Conservation (phyloP, 73 alveolate genomes). For the Tetrahymena thermophila region DNA sequence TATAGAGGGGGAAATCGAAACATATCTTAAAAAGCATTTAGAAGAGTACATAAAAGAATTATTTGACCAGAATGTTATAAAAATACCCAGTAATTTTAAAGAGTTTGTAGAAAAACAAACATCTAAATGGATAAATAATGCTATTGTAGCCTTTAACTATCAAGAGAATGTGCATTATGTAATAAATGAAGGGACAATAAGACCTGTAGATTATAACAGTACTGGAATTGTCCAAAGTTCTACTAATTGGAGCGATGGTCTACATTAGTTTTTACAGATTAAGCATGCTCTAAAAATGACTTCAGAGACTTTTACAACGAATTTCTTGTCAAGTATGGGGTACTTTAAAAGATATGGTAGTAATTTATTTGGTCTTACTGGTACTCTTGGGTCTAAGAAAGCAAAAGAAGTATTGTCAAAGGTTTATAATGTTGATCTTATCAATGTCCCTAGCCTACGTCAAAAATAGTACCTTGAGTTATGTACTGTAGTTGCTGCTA, state of each 20-base stretch:
- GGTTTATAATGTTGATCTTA: neutral
- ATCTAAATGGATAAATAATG: neutral
- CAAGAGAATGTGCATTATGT: conserved; percentile 1
- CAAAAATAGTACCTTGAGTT: neutral
- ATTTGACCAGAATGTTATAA: neutral
- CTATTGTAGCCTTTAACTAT: neutral
- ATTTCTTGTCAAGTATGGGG: conserved; percentile 7
- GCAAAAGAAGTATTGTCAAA: neutral
- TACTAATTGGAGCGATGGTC: conserved; percentile 19
- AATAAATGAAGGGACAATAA: neutral
- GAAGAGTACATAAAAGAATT: neutral
- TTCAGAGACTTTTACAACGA: conserved; percentile 8
- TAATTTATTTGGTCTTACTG: conserved; percentile 17
- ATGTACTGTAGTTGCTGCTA: neutral
- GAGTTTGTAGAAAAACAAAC: neutral
- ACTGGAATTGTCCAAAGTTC: conserved; percentile 7
- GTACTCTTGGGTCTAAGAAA: conserved; percentile 13
- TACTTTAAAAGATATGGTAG: neutral
- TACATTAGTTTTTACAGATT: conserved; percentile 6
- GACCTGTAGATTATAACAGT: conserved; percentile 22
- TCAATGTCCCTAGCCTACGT: neutral
- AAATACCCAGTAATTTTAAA: neutral
- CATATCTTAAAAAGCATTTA: neutral
- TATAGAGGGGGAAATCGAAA: neutral
- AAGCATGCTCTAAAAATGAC: neutral